These are phyloP conservation scores for Gloeostereum incarnatum DNA, from an alignment of 768 basidiomycete genomes.

Conservation along the genomic window DNA sequence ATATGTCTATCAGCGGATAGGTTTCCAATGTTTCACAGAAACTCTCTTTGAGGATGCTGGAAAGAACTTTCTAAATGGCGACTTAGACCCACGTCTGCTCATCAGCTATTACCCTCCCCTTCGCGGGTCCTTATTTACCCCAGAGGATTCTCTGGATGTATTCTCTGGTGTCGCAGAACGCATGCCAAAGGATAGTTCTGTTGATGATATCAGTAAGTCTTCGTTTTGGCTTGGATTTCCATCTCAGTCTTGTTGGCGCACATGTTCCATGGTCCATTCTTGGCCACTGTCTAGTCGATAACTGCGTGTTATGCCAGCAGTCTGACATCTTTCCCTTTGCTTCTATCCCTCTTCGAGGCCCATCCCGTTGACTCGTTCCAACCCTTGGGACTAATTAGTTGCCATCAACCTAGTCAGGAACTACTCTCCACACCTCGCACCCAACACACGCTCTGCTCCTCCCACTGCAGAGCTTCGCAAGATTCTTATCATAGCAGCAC, in stretches of 20 bases:
- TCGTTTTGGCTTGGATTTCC: slow-evolving; percentile 12
- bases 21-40: slow-evolving; percentile 68
- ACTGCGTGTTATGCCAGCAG: too few species aligned
- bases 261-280: slow-evolving; percentile 12
- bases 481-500: slow-evolving; percentile 54
- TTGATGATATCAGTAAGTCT: slow-evolving; percentile 84
- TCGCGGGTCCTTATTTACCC: slow-evolving; percentile 51
- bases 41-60: slow-evolving; percentile 82
- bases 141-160: slow-evolving; percentile 51
- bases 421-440: slow-evolving; percentile 80
- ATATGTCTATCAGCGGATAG: slow-evolving; percentile 77
- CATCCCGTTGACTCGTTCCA: slow-evolving; percentile 25
- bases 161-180: slow-evolving; percentile 69
- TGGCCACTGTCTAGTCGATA: slow-evolving; percentile 16
- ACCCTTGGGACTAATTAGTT: slow-evolving; percentile 68
- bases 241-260: slow-evolving; percentile 10
- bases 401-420: slow-evolving; percentile 84
- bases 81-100: slow-evolving; percentile 76
- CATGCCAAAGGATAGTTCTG: slow-evolving; percentile 56
- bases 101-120: slow-evolving; percentile 75
- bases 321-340: slow-evolving; percentile 18
- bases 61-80: slow-evolving; percentile 66
- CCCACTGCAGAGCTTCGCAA: slow-evolving; percentile 61
- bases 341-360: slow-evolving; percentile 10
- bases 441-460: slow-evolving; percentile 56